Conservation (phyloP, 805 yeast species). For the Pichia nanzhaoensis region DNA sequence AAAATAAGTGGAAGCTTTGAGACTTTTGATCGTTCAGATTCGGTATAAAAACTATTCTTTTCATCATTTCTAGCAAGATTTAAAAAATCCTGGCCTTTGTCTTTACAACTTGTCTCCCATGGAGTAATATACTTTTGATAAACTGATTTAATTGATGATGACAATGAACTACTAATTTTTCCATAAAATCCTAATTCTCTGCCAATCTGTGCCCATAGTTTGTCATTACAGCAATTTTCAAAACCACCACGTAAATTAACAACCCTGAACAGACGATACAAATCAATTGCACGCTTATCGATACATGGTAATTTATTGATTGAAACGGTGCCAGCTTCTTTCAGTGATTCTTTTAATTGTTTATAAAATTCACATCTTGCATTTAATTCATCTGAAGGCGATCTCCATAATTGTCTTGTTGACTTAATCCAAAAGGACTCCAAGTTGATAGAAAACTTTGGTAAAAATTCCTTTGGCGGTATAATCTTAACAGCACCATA, state of each 20-base stretch:
- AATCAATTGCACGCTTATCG: slow-evolving; percentile 59
- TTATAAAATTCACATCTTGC: slow-evolving; percentile 42
- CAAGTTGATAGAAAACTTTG: slow-evolving; percentile 32
- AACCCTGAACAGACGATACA: slow-evolving; percentile 49
- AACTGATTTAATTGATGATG: slow-evolving; percentile 57
- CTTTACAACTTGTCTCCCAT: slow-evolving; percentile 16
- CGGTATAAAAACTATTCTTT: slow-evolving; percentile 3
- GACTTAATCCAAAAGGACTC: slow-evolving; percentile 48
- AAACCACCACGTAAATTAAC: slow-evolving; percentile 66
- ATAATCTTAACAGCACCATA: slow-evolving; percentile 73
- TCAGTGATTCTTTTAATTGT: slow-evolving; percentile 34
- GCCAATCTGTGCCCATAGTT: slow-evolving; percentile 79
- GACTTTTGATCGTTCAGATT: not conserved
- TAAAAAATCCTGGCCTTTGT: slow-evolving; percentile 10
- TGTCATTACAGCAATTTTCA: slow-evolving; percentile 51
- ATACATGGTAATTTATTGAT: slow-evolving; percentile 52
- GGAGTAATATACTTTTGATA: slow-evolving; percentile 40
- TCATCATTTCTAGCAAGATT: slow-evolving; percentile 10
- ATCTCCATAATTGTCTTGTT: slow-evolving; percentile 41
- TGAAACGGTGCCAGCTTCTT: slow-evolving; percentile 11
- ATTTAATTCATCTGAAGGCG: slow-evolving; percentile 36
- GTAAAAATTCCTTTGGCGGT: slow-evolving; percentile 40
- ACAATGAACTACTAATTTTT: slow-evolving; percentile 61
- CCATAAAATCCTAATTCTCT: slow-evolving; percentile 74
- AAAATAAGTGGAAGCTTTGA: slow-evolving; percentile 34